Evolutionary conservation across 2,329 filamentous ascomycete species (phyloP).

Genomic region (Alternaria gansuensis): DNA sequence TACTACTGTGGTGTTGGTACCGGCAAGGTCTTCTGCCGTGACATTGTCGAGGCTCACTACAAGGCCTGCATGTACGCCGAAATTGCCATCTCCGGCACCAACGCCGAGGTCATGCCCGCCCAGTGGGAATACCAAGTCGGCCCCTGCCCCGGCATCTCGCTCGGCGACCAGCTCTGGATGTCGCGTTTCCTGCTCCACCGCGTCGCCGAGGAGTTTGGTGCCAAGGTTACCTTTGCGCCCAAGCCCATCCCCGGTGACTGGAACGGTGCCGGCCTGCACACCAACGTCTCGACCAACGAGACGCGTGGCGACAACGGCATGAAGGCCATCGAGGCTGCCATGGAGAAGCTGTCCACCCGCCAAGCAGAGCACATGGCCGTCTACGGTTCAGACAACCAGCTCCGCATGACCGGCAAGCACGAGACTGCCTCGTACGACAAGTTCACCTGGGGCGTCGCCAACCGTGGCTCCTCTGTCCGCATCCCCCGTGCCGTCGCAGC

Average conservation of each 20-base stretch:
- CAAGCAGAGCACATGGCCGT: slow-evolving; percentile 76
- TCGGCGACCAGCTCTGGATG: slow-evolving; percentile 97
- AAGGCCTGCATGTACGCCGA: slow-evolving; percentile 88
- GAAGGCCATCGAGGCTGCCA: slow-evolving; percentile 88
- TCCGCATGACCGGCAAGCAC: slow-evolving; percentile 89
- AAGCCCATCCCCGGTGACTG: slow-evolving; percentile 96
- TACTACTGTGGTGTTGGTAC: slow-evolving; percentile 99
- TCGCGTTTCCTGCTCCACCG: slow-evolving; percentile 88
- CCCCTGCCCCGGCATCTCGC: slow-evolving; percentile 82
- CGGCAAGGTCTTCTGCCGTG: slow-evolving; percentile 96
- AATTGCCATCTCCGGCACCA: slow-evolving; percentile 96
- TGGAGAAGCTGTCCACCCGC: slow-evolving; percentile 62
- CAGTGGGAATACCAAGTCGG: slow-evolving; percentile 99
- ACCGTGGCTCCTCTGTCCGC: slow-evolving; percentile 93
- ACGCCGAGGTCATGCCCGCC: slow-evolving; percentile 97
- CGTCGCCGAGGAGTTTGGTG: slow-evolving; percentile 95
- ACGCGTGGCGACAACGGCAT: slow-evolving; percentile 94
- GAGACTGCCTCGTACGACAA: slow-evolving; percentile 94
- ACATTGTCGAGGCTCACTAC: slow-evolving; percentile 96
- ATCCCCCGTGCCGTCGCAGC: slow-evolving; percentile 85
- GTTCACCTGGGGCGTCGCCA: slow-evolving; percentile 93
- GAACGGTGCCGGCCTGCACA: slow-evolving; percentile 95
- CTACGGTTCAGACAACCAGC: slow-evolving; percentile 95
- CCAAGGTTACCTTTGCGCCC: slow-evolving; percentile 92
- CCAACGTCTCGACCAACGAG: slow-evolving; percentile 88